Evolutionary conservation across 495 filamentous ascomycete species (phyloP).

Genomic region (Hypoxylon rickii): DNA sequence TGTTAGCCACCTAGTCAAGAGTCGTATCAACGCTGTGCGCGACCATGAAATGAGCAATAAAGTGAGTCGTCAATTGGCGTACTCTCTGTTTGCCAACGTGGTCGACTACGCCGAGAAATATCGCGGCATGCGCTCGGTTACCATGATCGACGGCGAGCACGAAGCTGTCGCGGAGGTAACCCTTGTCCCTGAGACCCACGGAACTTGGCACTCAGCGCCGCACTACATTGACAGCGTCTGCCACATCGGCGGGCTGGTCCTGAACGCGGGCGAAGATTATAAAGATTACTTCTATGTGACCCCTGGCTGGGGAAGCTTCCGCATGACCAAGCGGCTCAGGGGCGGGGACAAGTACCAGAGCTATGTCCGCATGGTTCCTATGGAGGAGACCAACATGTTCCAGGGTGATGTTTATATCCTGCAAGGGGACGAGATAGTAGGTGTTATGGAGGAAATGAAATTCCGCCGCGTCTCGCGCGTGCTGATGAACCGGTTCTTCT

Average conservation of each 20-base stretch:
- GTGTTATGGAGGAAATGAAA: conserved; percentile 34
- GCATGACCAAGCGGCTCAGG: conserved; percentile 57
- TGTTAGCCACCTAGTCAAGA: conserved; percentile 46
- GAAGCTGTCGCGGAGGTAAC: conserved; percentile 49
- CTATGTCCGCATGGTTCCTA: conserved; percentile 60
- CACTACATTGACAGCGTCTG: conserved; percentile 64
- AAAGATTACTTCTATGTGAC: conserved; percentile 61
- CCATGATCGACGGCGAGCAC: conserved; percentile 53
- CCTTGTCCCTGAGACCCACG: conserved; percentile 35
- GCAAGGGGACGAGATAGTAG: conserved; percentile 54
- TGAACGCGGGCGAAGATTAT: conserved; percentile 63
- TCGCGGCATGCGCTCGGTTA: conserved; percentile 64
- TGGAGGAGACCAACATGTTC: conserved; percentile 18
- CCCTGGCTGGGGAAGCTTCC: conserved; percentile 66
- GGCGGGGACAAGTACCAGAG: conserved; percentile 58
- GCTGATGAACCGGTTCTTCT: conserved; percentile 8
- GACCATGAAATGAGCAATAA: conserved; percentile 42
- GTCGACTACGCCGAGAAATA: conserved; percentile 64
- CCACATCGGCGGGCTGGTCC: conserved; percentile 64
- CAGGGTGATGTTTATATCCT: conserved; percentile 58
- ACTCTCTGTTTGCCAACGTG: conserved; percentile 62
- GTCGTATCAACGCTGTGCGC: conserved; percentile 44
- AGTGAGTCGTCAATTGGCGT: conserved; percentile 60
- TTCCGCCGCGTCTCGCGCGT: conserved; percentile 2
- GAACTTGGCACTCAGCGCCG: conserved; percentile 53